Evolutionary conservation across 768 basidiomycete genomes (phyloP), one percentile per base, ranked within the genome.

Genomic region (Phylloporus scabripes): DNA sequence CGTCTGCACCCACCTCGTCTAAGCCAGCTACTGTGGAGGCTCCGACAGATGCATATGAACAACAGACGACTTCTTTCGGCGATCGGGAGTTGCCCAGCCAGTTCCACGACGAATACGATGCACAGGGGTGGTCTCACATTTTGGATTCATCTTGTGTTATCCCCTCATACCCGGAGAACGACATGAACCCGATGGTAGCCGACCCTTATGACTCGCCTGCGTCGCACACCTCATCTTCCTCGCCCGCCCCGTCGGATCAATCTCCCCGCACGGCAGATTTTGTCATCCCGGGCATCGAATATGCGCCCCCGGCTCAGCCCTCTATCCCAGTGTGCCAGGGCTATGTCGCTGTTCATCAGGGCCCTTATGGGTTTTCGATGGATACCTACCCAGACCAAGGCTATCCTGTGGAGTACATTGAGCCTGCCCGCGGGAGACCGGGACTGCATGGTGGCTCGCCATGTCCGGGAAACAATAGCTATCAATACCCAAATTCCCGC

Each of bases 241-340:
- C 60, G 15, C 54, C 63, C 11, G 52, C 41, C 20, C 47, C 33
- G 9, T 53, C 64, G 50, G 64, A 65, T 45, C 64, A 62, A 21
- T 55, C 64, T 3, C 49, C 58, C 24, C 42, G 46, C 39, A 23
- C 49, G 24, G 28, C 45, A 33, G 61, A 64, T 8, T 42, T 50
- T 45, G 3, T 43, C 15, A 32, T 29, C 40, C 46, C 42, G 9
- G 44, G 42, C 31, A 17, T 32, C 18, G 55, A 45, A 11, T 51
- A 55, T 34, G 4, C 28, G 34, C 43, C 11, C 41, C 50, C 41
- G 15, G 26, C 6, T 17, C 54, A 46, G n/a, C n/a, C 38, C 37
- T 14, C 45, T 23, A 8, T 48, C 18, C 1, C 18, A 17, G 33
- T 52, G 51, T 52, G 42, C 34, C 51, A 44, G 45, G 38, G 8